Evolutionary conservation across 257 asterid species (phyloP).

Genomic region (Cordia subcordata): DNA sequence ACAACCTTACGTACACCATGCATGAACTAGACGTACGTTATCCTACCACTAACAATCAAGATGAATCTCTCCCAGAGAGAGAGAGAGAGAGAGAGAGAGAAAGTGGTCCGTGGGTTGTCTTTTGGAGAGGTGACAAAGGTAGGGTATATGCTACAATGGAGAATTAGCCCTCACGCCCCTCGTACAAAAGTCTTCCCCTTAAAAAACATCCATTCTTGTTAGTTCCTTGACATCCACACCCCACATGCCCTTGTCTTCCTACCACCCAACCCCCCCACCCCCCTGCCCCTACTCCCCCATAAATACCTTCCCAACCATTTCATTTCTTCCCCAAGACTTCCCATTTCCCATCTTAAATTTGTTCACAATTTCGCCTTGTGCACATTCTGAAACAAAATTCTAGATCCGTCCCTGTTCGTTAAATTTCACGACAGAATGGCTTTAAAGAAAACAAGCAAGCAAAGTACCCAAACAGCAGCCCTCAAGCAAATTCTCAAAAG

Average conservation of each 20-base stretch:
- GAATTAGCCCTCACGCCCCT: conserved; percentile 5
- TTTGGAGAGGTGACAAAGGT: conserved; percentile 22
- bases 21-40: background rate
- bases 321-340: conserved; percentile 5
- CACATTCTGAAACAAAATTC: background rate
- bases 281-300: no score
- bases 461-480: conserved; percentile 14
- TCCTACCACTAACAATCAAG: background rate
- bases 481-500: conserved; percentile 33
- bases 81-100: background rate
- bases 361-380: no score
- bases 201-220: conserved; percentile 6
- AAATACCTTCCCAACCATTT: conserved; percentile 15
- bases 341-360: background rate
- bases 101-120: conserved; percentile 26
- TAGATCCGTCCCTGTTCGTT: background rate
- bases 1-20: conserved; percentile 9
- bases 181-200: conserved; percentile 15
- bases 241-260: conserved; percentile 25
- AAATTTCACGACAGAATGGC: conserved; percentile 15
- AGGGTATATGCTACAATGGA: conserved; percentile 14
- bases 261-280: no score
- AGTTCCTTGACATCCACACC: conserved; percentile 19
- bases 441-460: conserved; percentile 24
- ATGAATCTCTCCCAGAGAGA: background rate